Base-by-base conservation (phyloP, 108 stramenopile species). In the Nitzschia palea region DNA sequence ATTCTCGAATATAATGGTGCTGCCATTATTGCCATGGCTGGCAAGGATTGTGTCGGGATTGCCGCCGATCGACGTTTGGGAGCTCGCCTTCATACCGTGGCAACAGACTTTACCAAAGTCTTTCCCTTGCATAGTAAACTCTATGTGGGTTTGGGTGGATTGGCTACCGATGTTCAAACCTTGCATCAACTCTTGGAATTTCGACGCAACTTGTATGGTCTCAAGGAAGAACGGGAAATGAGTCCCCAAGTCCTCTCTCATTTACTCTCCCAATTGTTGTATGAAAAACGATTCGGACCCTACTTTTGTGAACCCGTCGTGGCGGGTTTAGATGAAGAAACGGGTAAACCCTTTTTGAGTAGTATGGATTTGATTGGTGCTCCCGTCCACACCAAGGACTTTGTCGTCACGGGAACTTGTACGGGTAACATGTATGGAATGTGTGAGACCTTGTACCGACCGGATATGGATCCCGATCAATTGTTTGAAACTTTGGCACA, bases 311-410 rank as follows among this genome's bases (percentile, higher is more conserved):
- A 99, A 70, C 99, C 99, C 20, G 70, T 99, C 28, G 95, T 99
- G 25, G 97, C 97, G 6, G 99, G 99, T 12, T 73, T 99, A 42
- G 85, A 96, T 62, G 95, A 86, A 29, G 67, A 83, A 26, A 71
- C 75, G 31, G 80, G 80, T 20, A 71, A 88, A 50, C 99, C 99
- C 0, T 98, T 97, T 77, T 68, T 99, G 58, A 86, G 89, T 17
- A 87, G 85, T 17, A 97, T 97, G 96, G 99, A 99, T 72, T 74
- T 98, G 44, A 97, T 99, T 67, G 99, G 99, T 12, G 97, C 98
- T 8, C 83, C 91, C 0, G 88, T 94, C 0, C 60, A 72, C 15
- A 74, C 96, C 12, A 81, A 97, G 26, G 98, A 99, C 62, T 99
- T 98, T 83, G 97, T 98, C 9, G 99, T 99, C 32, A 82, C 84